phyloP scores from a whole-genome alignment of 768 basidiomycete genomes.

The Lactarius deliciosus region DNA sequence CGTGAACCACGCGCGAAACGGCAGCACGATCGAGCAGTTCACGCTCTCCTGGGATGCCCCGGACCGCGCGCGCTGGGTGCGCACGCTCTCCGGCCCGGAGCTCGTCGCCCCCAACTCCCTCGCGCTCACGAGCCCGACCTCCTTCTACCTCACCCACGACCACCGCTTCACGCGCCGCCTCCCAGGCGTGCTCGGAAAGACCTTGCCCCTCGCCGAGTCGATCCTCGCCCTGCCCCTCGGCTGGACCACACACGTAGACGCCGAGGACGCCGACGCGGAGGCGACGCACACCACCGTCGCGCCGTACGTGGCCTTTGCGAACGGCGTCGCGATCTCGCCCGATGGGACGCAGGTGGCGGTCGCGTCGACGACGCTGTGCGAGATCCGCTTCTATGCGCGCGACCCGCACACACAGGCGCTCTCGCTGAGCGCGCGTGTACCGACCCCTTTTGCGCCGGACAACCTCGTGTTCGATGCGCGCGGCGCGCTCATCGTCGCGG shows the following conservation, averaged over 20 bases:
- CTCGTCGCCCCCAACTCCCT: slow-evolving; percentile 68
- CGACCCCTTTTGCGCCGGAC: slow-evolving; percentile 60
- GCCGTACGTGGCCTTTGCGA: slow-evolving; percentile 60
- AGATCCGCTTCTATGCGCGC: slow-evolving; percentile 54
- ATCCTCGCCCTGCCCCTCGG: slow-evolving; percentile 55
- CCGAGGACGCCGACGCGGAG: slow-evolving; percentile 21
- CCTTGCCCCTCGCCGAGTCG: slow-evolving; percentile 56
- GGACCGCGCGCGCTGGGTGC: slow-evolving; percentile 50
- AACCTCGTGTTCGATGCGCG: slow-evolving; percentile 56
- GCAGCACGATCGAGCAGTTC: slow-evolving; percentile 71
- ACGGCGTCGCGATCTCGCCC: slow-evolving; percentile 64
- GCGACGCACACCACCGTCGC: slow-evolving; percentile 38
- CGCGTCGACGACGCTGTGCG: slow-evolving; percentile 49
- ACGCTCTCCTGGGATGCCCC: slow-evolving; percentile 46
- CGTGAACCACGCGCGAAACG: slow-evolving; percentile 63
- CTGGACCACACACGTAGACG: slow-evolving; percentile 54
- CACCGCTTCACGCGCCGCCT: slow-evolving; percentile 65
- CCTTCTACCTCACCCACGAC: slow-evolving; percentile 75
- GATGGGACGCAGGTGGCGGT: slow-evolving; percentile 51
- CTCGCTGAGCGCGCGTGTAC: slow-evolving; percentile 39
- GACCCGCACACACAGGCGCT: slow-evolving; percentile 47
- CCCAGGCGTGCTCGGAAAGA: slow-evolving; percentile 46
- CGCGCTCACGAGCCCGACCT: slow-evolving; percentile 60
- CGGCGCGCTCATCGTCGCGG: slow-evolving; percentile 54
- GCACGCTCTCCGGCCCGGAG: slow-evolving; percentile 56